Evolutionary conservation across 139 green algal genomes (phyloP), one percentile per base, ranked within the genome.

Genomic region (Haematococcus lacustris): DNA sequence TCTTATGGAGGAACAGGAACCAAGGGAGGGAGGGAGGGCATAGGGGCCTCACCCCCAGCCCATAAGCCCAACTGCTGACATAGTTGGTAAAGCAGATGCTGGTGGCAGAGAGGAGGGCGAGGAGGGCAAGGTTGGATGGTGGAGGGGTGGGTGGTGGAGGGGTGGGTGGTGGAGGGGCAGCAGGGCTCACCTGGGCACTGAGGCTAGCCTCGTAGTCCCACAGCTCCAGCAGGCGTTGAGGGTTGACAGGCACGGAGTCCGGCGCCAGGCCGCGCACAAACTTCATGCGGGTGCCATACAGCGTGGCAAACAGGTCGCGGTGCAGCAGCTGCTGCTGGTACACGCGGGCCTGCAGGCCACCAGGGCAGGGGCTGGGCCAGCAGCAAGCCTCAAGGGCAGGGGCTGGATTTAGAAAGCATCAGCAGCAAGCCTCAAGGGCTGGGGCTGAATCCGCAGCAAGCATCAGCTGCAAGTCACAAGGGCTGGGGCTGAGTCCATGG

Each of bases 171-270:
- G 60, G 23, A 38, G 38, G n/a, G 28, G 6, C 61, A 4, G 17
- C 38, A 35, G 17, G 3, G 33, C 78, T 39, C 51, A 89, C 85
- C 83, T 84, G 51, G 0, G 30, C 3, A 30, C 37, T 73, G 21
- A 92, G 47, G 38, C 60, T 35, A 3, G 79, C 76, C 72, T 91
- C 88, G 66, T 93, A 91, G 75, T 93, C 86, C 88, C 88, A 93
- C 67, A 90, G 64, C 65, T 85, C 75, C 68, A 93, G 71, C 64
- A 91, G 72, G 33, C 62, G 66, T 6, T 63, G 13, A 17, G 81
- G 59, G 66, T 74, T 71, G 34, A 74, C 35, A 4, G 57, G 65
- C 37, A 69, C 59, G 38, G 9, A n/a, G 1, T 41, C 28, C 0
- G 37, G 9, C 2, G 61, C 30, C 23, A 57, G 38, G 39, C 17